Evolutionary conservation across 768 basidiomycete species (phyloP).

Genomic region (Podaxis sp.): DNA sequence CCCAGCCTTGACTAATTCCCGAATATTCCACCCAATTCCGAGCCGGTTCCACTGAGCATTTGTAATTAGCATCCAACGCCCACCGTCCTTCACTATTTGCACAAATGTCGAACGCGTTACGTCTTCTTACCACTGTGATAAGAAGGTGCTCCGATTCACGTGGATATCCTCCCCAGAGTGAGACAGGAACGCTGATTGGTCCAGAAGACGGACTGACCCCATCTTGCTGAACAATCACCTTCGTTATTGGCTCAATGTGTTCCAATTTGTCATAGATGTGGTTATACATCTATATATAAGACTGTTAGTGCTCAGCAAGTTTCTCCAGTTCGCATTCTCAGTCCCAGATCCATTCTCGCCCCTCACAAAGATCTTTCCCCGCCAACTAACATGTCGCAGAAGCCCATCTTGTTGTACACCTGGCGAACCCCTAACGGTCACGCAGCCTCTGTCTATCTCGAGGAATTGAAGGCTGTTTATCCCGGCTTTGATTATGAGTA

Average conservation of each 20-base stretch:
- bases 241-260: neutral
- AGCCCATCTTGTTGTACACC: constrained; percentile 52
- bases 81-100: neutral
- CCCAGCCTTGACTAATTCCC: neutral
- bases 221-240: constrained; percentile 15
- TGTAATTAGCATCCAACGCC: neutral
- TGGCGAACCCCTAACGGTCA: constrained; percentile 61
- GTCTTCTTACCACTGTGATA: neutral
- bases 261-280: neutral
- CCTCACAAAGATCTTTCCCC: constrained; percentile 29
- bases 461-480: constrained; percentile 62
- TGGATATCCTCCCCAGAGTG: neutral
- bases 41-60: neutral
- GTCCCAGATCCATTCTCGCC: constrained; percentile 7
- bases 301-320: constrained; percentile 5
- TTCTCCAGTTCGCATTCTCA: neutral
- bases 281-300: constrained; percentile 12
- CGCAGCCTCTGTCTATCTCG: constrained; percentile 51
- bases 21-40: neutral
- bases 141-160: neutral
- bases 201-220: neutral
- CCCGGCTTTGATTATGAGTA: constrained; percentile 52
- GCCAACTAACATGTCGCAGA: constrained; percentile 26
- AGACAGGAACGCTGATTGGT: neutral
- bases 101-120: neutral